These are phyloP conservation scores for Tuber brumale DNA, from an alignment of 495 filamentous ascomycete genomes.

Conservation along the genomic window DNA sequence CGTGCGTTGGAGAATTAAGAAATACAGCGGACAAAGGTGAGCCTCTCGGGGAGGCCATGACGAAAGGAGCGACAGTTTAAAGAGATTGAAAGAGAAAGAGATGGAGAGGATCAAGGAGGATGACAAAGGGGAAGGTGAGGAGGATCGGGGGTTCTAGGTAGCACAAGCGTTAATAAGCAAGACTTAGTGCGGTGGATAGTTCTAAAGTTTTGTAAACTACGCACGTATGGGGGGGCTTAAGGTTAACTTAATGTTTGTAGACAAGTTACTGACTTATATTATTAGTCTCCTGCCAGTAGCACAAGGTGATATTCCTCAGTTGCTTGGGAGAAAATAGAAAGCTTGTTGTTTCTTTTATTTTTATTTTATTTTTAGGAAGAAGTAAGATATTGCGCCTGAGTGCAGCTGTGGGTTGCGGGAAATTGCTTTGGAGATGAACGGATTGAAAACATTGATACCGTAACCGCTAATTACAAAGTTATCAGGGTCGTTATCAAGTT, in stretches of 20 bases:
- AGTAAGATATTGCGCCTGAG: neutral
- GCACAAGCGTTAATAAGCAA: neutral
- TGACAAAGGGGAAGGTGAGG: constrained; percentile 2
- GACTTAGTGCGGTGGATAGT: neutral
- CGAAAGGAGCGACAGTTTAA: constrained; percentile 12
- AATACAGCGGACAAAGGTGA: constrained; percentile 29
- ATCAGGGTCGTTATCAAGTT: neutral
- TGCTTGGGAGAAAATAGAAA: neutral
- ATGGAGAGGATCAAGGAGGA: constrained; percentile 9
- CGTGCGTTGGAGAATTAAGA: constrained; percentile 25
- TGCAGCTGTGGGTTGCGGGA: neutral
- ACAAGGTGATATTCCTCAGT: neutral
- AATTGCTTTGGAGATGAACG: neutral
- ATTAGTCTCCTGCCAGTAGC: neutral
- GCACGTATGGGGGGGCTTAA: neutral
- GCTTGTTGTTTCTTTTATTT: too few relatives aligned
- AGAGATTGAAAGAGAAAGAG: neutral
- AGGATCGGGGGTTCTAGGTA: neutral
- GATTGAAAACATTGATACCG: neutral
- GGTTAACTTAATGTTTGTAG: neutral
- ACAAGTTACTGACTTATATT: neutral
- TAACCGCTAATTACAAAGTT: neutral
- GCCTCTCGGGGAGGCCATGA: constrained; percentile 31
- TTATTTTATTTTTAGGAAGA: neutral
- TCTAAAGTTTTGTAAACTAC: neutral